Percentiles rank a stretch among this genome's conserved stretches.
phyloP scores from a whole-genome alignment of 352 stramenopile genomes.

The Globisporangium takayamanum region DNA sequence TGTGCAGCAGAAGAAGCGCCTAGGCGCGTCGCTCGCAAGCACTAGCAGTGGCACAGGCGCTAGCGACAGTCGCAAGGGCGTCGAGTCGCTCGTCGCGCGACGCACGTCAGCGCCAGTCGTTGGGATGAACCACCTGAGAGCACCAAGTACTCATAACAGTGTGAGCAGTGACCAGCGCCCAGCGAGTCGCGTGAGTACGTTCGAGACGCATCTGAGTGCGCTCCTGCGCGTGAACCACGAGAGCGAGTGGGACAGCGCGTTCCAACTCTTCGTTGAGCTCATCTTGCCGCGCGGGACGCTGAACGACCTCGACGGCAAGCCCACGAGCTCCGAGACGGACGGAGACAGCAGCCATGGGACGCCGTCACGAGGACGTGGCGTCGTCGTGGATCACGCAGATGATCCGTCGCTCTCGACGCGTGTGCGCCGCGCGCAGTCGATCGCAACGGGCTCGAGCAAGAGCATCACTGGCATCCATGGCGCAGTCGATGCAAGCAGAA shows the following conservation, averaged over 20 bases:
- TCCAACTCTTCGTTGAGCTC: slow-evolving; percentile 43
- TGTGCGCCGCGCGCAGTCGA: slow-evolving; percentile 6
- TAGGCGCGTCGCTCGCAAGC: not conserved
- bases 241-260: slow-evolving; percentile 33
- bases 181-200: not conserved
- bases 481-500: not conserved
- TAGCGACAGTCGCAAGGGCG: not conserved
- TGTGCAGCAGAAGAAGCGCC: slow-evolving; percentile 28
- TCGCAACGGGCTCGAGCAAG: not conserved
- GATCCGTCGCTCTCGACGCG: slow-evolving; percentile 5
- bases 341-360: not conserved
- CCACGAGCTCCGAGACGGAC: not conserved
- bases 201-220: slow-evolving; percentile 10
- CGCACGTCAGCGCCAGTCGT: slow-evolving; percentile 2
- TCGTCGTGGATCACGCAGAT: not conserved
- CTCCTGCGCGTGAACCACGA: slow-evolving; percentile 16
- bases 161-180: not conserved
- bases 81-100: slow-evolving; percentile 3
- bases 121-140: not conserved
- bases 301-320: slow-evolving; percentile 14
- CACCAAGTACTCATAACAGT: not conserved
- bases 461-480: not conserved
- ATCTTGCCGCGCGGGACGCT: slow-evolving; percentile 34
- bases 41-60: slow-evolving; percentile 10
- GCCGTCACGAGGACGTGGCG: not conserved